Conservation (phyloP, 495 filamentous ascomycete species). For the Talaromyces nanjingensis region DNA sequence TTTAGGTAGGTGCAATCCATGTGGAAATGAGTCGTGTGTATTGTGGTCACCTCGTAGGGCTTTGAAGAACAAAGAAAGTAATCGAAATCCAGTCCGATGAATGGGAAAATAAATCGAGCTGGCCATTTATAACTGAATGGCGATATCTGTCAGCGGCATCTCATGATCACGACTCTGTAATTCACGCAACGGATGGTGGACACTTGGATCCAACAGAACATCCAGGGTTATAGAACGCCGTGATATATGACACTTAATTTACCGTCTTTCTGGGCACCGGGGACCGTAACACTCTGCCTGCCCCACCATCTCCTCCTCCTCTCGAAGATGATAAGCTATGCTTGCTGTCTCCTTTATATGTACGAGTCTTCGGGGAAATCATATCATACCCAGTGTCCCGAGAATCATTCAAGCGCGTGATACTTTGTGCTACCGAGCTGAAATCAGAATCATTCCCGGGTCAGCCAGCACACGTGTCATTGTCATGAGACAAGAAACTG, state of each 20-base stretch:
- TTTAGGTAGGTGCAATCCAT: background rate
- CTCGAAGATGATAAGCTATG: background rate
- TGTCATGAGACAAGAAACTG: background rate
- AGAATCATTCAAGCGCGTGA: background rate
- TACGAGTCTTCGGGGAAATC: background rate
- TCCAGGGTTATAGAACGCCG: background rate
- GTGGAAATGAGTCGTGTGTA: background rate
- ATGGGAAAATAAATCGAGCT: background rate
- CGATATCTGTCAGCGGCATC: background rate
- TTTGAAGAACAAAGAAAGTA: background rate
- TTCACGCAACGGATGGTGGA: background rate
- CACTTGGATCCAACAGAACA: background rate
- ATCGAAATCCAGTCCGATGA: background rate
- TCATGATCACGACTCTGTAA: background rate
- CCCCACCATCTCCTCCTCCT: background rate
- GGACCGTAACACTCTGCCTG: background rate
- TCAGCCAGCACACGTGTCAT: background rate
- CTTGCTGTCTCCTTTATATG: background rate
- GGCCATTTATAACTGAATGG: background rate
- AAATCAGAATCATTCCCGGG: background rate
- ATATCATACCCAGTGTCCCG: background rate
- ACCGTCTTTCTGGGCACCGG: background rate
- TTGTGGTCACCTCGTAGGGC: background rate
- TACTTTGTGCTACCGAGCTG: background rate
- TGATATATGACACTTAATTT: background rate